phyloP scores from a whole-genome alignment of 1,139 yeast species.

The Lipomyces yarrowii region DNA sequence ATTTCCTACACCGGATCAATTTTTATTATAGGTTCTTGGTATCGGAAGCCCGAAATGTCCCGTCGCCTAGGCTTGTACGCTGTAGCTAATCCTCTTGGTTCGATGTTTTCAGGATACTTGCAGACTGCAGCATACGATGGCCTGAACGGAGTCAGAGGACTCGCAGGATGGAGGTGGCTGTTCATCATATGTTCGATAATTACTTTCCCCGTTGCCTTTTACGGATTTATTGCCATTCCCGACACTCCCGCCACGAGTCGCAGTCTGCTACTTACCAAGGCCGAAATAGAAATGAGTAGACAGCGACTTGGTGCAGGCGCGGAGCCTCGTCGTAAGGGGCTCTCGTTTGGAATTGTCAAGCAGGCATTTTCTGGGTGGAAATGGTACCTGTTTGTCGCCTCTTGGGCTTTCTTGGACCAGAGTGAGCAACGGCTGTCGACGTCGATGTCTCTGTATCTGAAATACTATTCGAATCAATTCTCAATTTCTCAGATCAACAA shows the following conservation, averaged over 20 bases:
- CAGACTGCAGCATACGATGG: constrained; percentile 57
- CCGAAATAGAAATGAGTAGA: constrained; percentile 8
- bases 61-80: constrained; percentile 56
- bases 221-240: constrained; percentile 35
- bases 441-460: constrained; percentile 58
- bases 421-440: constrained; percentile 51
- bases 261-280: constrained; percentile 11
- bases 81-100: constrained; percentile 48
- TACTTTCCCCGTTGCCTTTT: constrained; percentile 60
- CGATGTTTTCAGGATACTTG: constrained; percentile 54
- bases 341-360: constrained; percentile 47
- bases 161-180: constrained; percentile 66
- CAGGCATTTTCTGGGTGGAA: constrained; percentile 54
- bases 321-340: constrained; percentile 17
- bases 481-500: constrained; percentile 48
- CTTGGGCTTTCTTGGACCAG: constrained; percentile 65
- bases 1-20: constrained; percentile 62
- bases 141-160: constrained; percentile 51
- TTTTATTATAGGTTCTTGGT: constrained; percentile 56
- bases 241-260: constrained; percentile 20
- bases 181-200: constrained; percentile 67
- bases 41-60: constrained; percentile 50
- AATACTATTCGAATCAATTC: constrained; percentile 50
- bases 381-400: constrained; percentile 44
- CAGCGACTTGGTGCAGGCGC: constrained; percentile 18